These are phyloP conservation scores for Anthracocystis panici-leucophaei DNA, from an alignment of 1,284 basidiomycete genomes.

Conservation along the genomic window DNA sequence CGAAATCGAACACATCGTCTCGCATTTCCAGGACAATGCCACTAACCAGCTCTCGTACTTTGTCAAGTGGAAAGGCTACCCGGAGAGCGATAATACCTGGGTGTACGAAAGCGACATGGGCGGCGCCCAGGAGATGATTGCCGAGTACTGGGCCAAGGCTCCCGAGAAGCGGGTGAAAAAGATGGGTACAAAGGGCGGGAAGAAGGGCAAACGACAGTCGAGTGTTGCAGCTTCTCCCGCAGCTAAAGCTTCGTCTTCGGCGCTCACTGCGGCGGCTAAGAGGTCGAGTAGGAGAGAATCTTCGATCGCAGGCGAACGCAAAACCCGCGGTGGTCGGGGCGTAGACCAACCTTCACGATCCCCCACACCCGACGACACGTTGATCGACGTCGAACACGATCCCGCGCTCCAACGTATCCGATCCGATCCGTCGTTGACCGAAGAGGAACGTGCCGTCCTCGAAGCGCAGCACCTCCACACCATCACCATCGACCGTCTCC, in stretches of 20 bases:
- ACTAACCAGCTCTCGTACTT: conserved; percentile 54
- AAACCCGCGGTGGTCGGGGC: not conserved
- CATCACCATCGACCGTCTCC: conserved; percentile 29
- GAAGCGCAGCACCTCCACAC: conserved; percentile 36
- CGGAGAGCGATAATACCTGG: conserved; percentile 51
- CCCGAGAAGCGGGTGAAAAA: conserved; percentile 30
- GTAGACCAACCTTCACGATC: conserved; percentile 11
- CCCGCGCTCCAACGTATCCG: conserved; percentile 25
- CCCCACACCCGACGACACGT: conserved; percentile 9
- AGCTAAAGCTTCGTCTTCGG: not conserved
- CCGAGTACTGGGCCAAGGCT: conserved; percentile 40
- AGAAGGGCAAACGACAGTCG: conserved; percentile 31
- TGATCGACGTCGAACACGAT: conserved; percentile 18
- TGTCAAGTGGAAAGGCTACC: conserved; percentile 62
- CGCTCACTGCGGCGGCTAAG: not conserved
- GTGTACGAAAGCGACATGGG: conserved; percentile 55
- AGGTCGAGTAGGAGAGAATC: not conserved
- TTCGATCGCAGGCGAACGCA: conserved; percentile 1
- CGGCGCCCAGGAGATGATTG: conserved; percentile 51
- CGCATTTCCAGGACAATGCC: conserved; percentile 28
- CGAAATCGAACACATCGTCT: conserved; percentile 55
- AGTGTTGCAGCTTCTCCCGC: not conserved
- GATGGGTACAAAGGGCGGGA: conserved; percentile 25
- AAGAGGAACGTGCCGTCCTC: conserved; percentile 21
- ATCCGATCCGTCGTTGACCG: conserved; percentile 16